Evolutionary conservation across 2,329 filamentous ascomycete genomes (phyloP).

Genomic region (Aschersonia sp.): DNA sequence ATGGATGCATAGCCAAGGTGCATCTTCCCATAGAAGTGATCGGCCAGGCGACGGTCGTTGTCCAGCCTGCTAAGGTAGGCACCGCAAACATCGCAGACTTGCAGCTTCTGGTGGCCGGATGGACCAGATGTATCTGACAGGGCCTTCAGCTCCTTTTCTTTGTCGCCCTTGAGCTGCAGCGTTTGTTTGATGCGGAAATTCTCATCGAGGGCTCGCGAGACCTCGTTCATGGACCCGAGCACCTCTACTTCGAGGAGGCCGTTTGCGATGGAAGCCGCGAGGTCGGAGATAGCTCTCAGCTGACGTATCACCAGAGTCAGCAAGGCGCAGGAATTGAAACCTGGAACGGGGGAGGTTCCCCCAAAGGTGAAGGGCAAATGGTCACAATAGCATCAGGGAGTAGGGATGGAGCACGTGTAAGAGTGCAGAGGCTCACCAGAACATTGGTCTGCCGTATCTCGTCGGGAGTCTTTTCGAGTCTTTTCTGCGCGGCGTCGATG

Average conservation of each 20-base stretch:
- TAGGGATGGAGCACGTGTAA: background rate
- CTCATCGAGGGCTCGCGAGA: conserved; percentile 73
- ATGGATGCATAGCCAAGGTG: conserved; percentile 96
- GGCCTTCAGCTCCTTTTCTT: conserved; percentile 77
- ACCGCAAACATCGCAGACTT: conserved; percentile 96
- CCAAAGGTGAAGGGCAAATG: too few species aligned
- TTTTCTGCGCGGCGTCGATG: conserved; percentile 78
- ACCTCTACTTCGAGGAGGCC: conserved; percentile 78
- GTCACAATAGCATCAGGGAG: too few species aligned
- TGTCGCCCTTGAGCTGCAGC: conserved; percentile 66
- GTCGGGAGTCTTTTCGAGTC: conserved; percentile 92
- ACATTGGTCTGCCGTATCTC: conserved; percentile 93
- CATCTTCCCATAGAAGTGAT: conserved; percentile 99
- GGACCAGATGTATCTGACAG: conserved; percentile 86
- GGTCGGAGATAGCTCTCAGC: conserved; percentile 73
- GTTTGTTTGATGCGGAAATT: conserved; percentile 73
- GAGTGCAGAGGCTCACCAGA: conserved; percentile 32
- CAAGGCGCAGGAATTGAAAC: background rate
- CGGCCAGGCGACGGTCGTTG: conserved; percentile 83
- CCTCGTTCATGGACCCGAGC: conserved; percentile 66
- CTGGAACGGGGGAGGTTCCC: too few species aligned
- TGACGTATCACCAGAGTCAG: conserved; percentile 4
- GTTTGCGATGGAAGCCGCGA: conserved; percentile 62
- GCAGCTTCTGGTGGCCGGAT: conserved; percentile 89
- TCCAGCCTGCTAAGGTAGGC: conserved; percentile 86